phyloP scores from a whole-genome alignment of 345 rosid genomes.

The Euphorbia peplus region DNA sequence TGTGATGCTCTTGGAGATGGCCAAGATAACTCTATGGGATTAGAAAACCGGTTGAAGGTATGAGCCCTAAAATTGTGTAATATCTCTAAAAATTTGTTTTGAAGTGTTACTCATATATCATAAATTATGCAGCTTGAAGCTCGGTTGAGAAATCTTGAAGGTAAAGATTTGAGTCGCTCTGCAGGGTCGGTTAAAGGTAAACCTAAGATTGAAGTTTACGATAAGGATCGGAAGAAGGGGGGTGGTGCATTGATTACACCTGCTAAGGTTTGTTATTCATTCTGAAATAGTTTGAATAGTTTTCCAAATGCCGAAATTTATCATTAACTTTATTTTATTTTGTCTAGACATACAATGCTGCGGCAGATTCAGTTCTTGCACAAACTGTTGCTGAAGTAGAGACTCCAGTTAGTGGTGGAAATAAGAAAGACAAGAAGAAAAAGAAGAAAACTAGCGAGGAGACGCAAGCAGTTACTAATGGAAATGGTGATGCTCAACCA shows the following conservation, averaged over 20 bases:
- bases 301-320: no score
- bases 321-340: background rate
- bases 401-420: no score
- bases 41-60: constrained; percentile 83
- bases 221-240: constrained; percentile 75
- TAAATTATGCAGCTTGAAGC: constrained; percentile 62
- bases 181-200: constrained; percentile 90
- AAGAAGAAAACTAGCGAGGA: no score
- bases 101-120: background rate
- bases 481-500: no score
- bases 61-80: background rate
- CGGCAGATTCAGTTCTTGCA: constrained; percentile 64
- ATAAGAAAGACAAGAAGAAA: no score
- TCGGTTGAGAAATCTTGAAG: constrained; percentile 74
- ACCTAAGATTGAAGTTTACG: constrained; percentile 81
- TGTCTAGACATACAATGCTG: constrained; percentile 68
- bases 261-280: constrained; percentile 60
- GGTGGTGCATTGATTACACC: constrained; percentile 67
- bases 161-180: constrained; percentile 61
- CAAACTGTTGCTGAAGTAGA: constrained; percentile 24
- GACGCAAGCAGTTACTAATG: no score
- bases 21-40: constrained; percentile 73
- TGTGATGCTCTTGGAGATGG: constrained; percentile 87
- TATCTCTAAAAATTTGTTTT: background rate
- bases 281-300: background rate